Evolutionary conservation across 2,329 filamentous ascomycete species (phyloP).

Genomic region (Epichloe hybrida): DNA sequence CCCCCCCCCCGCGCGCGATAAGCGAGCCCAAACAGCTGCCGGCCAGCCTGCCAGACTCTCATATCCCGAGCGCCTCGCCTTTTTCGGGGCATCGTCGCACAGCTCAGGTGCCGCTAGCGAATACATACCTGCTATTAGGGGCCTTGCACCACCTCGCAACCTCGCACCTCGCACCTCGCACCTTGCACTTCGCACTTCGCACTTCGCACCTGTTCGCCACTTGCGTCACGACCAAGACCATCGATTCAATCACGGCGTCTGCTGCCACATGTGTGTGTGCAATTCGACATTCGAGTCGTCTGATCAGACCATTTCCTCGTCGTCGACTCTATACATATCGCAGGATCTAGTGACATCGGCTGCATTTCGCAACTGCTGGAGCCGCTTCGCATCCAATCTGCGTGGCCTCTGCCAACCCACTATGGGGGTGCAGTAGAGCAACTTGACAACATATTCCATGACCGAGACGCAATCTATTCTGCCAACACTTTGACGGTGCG

Average conservation of each 20-base stretch:
- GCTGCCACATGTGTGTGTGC: neutral
- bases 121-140: constrained; percentile 4
- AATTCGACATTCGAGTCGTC: neutral
- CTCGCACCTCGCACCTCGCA: neutral
- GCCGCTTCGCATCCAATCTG: neutral
- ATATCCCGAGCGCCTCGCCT: neutral
- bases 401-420: constrained; percentile 6
- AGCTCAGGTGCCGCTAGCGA: constrained; percentile 5
- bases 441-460: constrained; percentile 7
- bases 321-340: neutral
- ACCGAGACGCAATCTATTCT: constrained; percentile 3
- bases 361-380: constrained; percentile 1
- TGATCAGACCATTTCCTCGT: constrained; percentile 1
- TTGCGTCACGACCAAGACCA: neutral
- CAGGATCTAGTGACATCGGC: constrained; percentile 4
- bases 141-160: neutral
- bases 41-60: neutral
- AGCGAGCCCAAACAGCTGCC: neutral
- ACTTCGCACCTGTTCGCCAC: neutral
- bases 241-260: neutral
- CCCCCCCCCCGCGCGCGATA: neutral
- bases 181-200: neutral
- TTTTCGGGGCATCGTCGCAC: constrained; percentile 4
- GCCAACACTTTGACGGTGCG: constrained; percentile 10
- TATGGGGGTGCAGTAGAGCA: constrained; percentile 9